A percentile compares a stretch with the other conserved stretches of the same genome.
Conservation (phyloP, 148 eudicot genomes). For the Selenicereus undatus region DNA sequence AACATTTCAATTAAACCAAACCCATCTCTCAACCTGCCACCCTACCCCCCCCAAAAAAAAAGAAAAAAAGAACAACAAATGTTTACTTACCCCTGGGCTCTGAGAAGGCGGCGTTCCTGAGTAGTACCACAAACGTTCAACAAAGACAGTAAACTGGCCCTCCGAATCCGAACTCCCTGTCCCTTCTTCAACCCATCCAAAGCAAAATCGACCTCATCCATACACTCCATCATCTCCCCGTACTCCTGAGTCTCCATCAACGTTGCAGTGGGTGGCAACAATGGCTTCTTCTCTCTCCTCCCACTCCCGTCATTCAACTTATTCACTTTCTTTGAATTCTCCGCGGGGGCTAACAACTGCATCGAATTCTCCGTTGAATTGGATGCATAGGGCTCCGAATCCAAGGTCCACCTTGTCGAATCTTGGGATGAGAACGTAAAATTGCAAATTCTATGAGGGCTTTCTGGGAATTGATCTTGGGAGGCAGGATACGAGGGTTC, state of each 20-base stretch:
- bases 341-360: slow-evolving; percentile 30
- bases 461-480: slow-evolving; percentile 31
- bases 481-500: slow-evolving; percentile 16
- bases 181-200: slow-evolving; percentile 78
- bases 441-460: slow-evolving; percentile 39
- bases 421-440: slow-evolving; percentile 62
- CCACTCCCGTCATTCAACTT: slow-evolving; percentile 33
- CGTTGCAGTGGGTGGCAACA: slow-evolving; percentile 32
- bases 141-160: slow-evolving; percentile 75
- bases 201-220: slow-evolving; percentile 89
- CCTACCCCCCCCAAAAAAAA: background rate
- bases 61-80: background rate
- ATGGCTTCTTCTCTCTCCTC: slow-evolving; percentile 23
- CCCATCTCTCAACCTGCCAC: background rate
- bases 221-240: slow-evolving; percentile 97
- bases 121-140: slow-evolving; percentile 60
- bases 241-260: slow-evolving; percentile 95
- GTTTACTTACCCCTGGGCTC: slow-evolving; percentile 68
- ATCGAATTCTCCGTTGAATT: slow-evolving; percentile 27
- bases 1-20: no score
- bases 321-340: slow-evolving; percentile 18
- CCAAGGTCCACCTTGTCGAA: slow-evolving; percentile 46
- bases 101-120: slow-evolving; percentile 60
- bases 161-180: slow-evolving; percentile 48
- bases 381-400: slow-evolving; percentile 25